phyloP scores from a whole-genome alignment of 805 yeast species.

The Pichia insulana region DNA sequence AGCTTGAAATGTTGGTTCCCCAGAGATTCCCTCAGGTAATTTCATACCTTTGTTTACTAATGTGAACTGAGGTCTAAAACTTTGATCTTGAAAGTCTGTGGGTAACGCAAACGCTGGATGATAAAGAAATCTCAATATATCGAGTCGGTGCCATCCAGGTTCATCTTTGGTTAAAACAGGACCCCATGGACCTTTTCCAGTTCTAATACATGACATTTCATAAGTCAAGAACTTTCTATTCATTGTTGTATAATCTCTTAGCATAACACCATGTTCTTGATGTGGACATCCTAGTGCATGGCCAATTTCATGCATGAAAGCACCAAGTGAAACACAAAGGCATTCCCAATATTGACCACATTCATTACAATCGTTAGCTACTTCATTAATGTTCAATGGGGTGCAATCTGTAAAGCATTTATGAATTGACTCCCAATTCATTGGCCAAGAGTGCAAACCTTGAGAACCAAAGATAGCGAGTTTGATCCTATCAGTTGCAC shows the following conservation, averaged over 20 bases:
- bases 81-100: slow-evolving; percentile 40
- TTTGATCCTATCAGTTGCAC: slow-evolving; percentile 60
- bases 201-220: slow-evolving; percentile 51
- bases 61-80: slow-evolving; percentile 29
- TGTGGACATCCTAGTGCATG: slow-evolving; percentile 90
- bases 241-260: slow-evolving; percentile 73
- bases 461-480: slow-evolving; percentile 93
- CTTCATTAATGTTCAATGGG: slow-evolving; percentile 49
- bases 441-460: slow-evolving; percentile 89
- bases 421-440: slow-evolving; percentile 59
- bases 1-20: slow-evolving; percentile 40
- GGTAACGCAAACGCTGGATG: slow-evolving; percentile 79
- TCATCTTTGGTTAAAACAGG: slow-evolving; percentile 52
- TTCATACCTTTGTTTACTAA: slow-evolving; percentile 25
- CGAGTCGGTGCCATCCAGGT: slow-evolving; percentile 84
- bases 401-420: slow-evolving; percentile 70
- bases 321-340: slow-evolving; percentile 77
- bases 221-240: slow-evolving; percentile 74
- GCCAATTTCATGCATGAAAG: slow-evolving; percentile 93
- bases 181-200: slow-evolving; percentile 38
- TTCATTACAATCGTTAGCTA: slow-evolving; percentile 84
- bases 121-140: slow-evolving; percentile 63
- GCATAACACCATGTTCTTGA: slow-evolving; percentile 83
- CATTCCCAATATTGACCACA: slow-evolving; percentile 91
- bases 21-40: slow-evolving; percentile 24